phyloP scores from a whole-genome alignment of 768 basidiomycete genomes.

The Kockovaella imperatae region DNA sequence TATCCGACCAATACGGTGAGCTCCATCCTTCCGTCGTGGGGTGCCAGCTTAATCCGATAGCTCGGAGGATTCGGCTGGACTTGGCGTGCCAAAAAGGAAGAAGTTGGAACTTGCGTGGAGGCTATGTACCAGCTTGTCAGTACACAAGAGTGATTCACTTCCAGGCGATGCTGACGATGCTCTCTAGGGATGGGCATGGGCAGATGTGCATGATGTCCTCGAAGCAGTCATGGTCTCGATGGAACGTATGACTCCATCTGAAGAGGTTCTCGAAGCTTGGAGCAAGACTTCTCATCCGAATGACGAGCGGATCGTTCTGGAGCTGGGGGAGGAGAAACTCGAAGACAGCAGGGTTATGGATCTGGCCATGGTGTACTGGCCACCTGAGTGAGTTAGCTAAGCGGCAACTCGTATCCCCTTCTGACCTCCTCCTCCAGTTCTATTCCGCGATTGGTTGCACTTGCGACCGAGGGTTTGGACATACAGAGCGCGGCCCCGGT shows the following conservation, averaged over 20 bases:
- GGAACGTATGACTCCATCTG: slow-evolving; percentile 25
- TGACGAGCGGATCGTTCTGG: neutral
- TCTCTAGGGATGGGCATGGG: slow-evolving; percentile 28
- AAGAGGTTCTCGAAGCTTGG: slow-evolving; percentile 5
- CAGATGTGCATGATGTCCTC: slow-evolving; percentile 16
- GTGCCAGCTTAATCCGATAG: neutral
- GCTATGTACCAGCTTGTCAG: slow-evolving; percentile 29
- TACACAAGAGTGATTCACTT: neutral
- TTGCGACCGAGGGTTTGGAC: no score
- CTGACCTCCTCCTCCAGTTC: no score
- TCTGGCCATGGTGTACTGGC: neutral
- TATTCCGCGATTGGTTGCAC: neutral
- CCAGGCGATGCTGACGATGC: neutral
- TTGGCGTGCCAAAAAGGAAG: slow-evolving; percentile 22
- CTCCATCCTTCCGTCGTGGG: neutral
- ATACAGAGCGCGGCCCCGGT: no score
- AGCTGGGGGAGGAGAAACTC: neutral
- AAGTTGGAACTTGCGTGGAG: slow-evolving; percentile 16
- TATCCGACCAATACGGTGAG: slow-evolving; percentile 24
- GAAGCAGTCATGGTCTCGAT: slow-evolving; percentile 19
- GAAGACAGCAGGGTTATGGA: neutral
- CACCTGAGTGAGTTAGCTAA: slow-evolving; percentile 1
- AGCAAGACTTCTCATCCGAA: neutral
- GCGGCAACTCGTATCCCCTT: no score
- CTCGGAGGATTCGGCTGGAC: slow-evolving; percentile 31